These are phyloP conservation scores for Musa acuminata DNA, from an alignment of 176 grass and related monocot species.

Conservation along the genomic window DNA sequence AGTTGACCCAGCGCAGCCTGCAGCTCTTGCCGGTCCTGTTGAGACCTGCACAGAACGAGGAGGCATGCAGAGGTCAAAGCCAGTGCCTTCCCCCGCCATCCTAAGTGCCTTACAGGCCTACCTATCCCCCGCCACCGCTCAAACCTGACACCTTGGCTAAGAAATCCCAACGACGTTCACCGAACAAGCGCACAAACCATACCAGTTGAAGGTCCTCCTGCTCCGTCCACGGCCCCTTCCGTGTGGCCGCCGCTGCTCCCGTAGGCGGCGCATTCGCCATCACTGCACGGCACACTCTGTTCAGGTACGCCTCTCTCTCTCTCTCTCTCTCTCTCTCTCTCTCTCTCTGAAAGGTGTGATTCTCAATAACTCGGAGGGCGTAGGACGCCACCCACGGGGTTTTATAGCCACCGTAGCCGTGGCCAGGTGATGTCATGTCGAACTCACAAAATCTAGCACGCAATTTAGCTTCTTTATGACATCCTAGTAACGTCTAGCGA, in stretches of 20 bases:
- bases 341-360: not conserved
- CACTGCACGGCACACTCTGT: not conserved
- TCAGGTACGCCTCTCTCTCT: not conserved
- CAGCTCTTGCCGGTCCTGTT: constrained; percentile 90
- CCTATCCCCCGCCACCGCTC: constrained; percentile 92
- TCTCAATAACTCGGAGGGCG: not conserved
- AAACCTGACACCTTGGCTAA: constrained; percentile 99
- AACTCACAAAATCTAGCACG: not conserved
- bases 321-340: not conserved
- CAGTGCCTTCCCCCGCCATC: not conserved
- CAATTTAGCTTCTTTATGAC: not conserved
- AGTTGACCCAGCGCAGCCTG: constrained; percentile 82
- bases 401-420: not conserved
- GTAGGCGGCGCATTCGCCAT: not conserved
- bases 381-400: not conserved
- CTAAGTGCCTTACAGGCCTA: not conserved
- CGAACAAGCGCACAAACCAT: constrained; percentile 99
- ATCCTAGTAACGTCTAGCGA: not conserved
- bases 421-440: not conserved
- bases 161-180: constrained; percentile 99
- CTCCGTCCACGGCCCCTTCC: constrained; percentile 94
- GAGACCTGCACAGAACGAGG: constrained; percentile 39
- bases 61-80: not conserved
- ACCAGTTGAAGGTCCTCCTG: constrained; percentile 98
- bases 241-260: not conserved